Conservation (phyloP, 2,329 filamentous ascomycete genomes). For the Exophiala sp. region DNA sequence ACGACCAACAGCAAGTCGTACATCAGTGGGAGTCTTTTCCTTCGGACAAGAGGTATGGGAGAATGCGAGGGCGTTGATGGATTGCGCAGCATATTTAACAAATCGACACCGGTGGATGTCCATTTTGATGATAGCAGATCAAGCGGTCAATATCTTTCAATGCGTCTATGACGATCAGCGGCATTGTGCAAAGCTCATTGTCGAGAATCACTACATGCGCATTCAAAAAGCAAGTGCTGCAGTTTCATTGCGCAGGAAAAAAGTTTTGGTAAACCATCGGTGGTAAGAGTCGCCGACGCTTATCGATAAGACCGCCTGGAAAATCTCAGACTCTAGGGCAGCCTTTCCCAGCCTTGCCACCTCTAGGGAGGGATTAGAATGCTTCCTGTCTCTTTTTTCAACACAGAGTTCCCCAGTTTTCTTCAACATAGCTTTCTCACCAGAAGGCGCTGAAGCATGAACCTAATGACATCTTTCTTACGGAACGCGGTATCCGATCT, state of each 20-base stretch:
- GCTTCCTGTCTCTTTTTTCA: too few relatives aligned
- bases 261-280: conserved; percentile 4
- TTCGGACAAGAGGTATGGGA: conserved; percentile 64
- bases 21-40: conserved; percentile 52
- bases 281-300: conserved; percentile 1
- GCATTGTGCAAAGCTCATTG: background rate
- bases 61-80: conserved; percentile 93
- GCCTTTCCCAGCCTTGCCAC: background rate
- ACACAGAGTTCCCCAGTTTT: too few relatives aligned
- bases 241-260: conserved; percentile 10
- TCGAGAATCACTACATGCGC: background rate
- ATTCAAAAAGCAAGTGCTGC: background rate
- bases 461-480: too few relatives aligned
- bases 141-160: background rate
- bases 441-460: too few relatives aligned
- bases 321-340: background rate
- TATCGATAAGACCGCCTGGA: conserved; percentile 6
- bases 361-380: background rate
- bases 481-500: too few relatives aligned
- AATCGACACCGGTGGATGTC: conserved; percentile 97
- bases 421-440: too few relatives aligned
- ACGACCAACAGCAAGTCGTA: conserved; percentile 82
- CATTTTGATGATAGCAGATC: conserved; percentile 51
- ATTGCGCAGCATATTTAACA: conserved; percentile 83
- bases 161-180: background rate